Conservation (phyloP, 2,329 filamentous ascomycete genomes). For the Fusarium pseudonygamai region DNA sequence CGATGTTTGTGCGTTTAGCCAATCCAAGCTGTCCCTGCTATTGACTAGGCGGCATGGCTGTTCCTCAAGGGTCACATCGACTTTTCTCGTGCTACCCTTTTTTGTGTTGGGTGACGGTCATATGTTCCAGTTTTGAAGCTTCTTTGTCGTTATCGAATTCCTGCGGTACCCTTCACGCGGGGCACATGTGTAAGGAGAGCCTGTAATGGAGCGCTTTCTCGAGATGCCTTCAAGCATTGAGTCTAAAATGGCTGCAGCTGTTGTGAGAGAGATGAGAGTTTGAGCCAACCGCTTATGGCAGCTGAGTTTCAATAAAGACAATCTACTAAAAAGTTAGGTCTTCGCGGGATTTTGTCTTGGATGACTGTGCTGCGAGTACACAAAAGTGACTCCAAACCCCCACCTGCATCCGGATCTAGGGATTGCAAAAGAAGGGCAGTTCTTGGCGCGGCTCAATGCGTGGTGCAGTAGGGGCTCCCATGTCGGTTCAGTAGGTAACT, state of each 20-base stretch:
- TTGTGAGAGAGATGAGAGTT: conserved; percentile 4
- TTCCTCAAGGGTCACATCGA: conserved; percentile 26
- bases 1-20: not conserved
- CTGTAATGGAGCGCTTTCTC: conserved; percentile 4
- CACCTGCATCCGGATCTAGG: conserved; percentile 38
- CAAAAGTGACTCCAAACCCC: conserved; percentile 12
- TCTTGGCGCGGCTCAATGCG: conserved; percentile 33
- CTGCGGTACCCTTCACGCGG: conserved; percentile 3
- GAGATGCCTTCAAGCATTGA: not conserved
- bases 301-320: conserved; percentile 6
- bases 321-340: not conserved
- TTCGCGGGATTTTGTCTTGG: not conserved
- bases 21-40: conserved; percentile 14
- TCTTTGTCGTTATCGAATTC: conserved; percentile 27
- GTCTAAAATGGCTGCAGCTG: not conserved
- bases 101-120: conserved; percentile 18
- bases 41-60: conserved; percentile 15
- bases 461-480: conserved; percentile 10
- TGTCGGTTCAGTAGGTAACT: not conserved
- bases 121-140: conserved; percentile 17
- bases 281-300: conserved; percentile 24
- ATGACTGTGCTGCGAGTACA: conserved; percentile 4
- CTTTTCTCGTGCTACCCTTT: conserved; percentile 23
- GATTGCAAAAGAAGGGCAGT: conserved; percentile 16
- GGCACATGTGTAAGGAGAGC: not conserved